phyloP scores from a whole-genome alignment of 176 grass and related monocot genomes.

The Aegilops sharonensis region DNA sequence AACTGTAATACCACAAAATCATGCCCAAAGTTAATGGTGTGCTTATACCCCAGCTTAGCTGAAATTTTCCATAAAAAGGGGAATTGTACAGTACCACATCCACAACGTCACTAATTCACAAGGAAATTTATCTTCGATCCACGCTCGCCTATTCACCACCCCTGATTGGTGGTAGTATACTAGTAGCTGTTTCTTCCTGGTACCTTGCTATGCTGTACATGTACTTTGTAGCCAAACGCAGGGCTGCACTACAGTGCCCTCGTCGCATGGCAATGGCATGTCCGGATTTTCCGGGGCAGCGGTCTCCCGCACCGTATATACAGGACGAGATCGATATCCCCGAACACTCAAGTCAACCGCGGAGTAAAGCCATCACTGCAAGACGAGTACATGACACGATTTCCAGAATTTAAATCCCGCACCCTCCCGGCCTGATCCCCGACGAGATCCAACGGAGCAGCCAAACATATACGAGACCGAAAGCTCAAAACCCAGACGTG shows the following conservation, averaged over 20 bases:
- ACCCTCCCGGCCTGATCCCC: not conserved
- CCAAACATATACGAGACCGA: not conserved
- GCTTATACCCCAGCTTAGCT: too few species aligned
- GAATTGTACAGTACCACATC: not conserved
- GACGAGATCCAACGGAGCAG: conserved; percentile 22
- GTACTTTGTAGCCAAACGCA: not conserved
- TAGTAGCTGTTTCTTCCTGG: not conserved
- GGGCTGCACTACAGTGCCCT: not conserved
- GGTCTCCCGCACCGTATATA: not conserved
- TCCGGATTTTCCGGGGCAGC: not conserved
- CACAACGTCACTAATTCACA: not conserved
- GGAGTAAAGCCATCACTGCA: not conserved
- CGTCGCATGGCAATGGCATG: conserved; percentile 2
- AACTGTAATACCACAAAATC: too few species aligned
- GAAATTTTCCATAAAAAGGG: too few species aligned
- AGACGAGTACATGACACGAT: not conserved
- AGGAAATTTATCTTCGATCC: not conserved
- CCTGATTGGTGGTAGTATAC: too few species aligned
- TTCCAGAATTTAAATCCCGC: conserved; percentile 1
- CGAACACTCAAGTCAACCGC: not conserved
- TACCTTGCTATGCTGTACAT: not conserved
- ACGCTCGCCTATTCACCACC: not conserved
- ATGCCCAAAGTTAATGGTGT: too few species aligned
- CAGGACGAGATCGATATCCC: not conserved
- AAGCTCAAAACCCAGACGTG: not conserved